Conservation (phyloP, 352 stramenopile species). For the Globisporangium nodosum region DNA sequence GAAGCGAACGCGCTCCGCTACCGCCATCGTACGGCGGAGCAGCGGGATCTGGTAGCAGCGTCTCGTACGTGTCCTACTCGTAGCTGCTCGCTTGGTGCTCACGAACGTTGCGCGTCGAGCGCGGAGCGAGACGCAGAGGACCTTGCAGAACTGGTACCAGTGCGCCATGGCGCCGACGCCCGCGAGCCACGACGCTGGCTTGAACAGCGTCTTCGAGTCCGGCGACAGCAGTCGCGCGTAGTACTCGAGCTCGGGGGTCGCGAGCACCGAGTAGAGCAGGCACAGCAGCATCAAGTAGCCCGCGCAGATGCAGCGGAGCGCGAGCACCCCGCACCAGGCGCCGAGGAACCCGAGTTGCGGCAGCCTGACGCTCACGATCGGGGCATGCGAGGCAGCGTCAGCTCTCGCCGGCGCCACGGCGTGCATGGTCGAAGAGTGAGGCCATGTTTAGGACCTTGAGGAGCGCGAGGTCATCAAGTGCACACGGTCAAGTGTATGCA, state of each 20-base stretch:
- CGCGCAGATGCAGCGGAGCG: conserved; percentile 1
- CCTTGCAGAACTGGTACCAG: conserved; percentile 7
- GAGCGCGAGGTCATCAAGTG: no score
- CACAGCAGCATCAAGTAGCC: conserved; percentile 7
- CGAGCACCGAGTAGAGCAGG: conserved; percentile 9
- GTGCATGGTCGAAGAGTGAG: no score
- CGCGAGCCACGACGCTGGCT: neutral
- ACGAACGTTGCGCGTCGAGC: neutral
- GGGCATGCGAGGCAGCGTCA: neutral
- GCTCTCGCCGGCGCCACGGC: neutral
- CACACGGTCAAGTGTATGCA: no score
- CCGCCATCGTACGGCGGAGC: neutral
- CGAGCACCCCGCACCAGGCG: conserved; percentile 6
- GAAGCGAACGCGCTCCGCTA: neutral
- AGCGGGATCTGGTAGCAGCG: neutral
- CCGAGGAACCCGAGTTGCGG: conserved; percentile 1
- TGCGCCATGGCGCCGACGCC: neutral
- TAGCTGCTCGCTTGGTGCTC: neutral
- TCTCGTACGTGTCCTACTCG: neutral
- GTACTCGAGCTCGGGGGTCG: conserved; percentile 10
- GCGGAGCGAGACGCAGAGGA: conserved; percentile 3
- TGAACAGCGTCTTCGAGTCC: conserved; percentile 1
- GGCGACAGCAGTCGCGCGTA: conserved; percentile 12
- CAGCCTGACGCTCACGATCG: conserved; percentile 10
- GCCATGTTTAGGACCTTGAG: no score